Evolutionary conservation across 2,329 filamentous ascomycete species (phyloP).

Genomic region (Fusarium transvaalense): DNA sequence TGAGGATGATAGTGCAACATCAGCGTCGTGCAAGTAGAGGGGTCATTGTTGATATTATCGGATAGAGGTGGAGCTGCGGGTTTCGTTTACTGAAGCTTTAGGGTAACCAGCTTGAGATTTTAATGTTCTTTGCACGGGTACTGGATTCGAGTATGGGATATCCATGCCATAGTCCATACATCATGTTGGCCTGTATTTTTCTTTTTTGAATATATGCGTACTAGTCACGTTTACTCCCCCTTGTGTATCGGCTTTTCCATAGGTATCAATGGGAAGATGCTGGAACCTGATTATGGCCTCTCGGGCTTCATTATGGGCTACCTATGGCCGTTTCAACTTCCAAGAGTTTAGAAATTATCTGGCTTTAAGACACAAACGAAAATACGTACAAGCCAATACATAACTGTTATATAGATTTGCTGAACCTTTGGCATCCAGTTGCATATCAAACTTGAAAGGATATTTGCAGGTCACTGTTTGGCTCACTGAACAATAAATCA

Average conservation of each 20-base stretch:
- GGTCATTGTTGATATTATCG: conserved; percentile 5
- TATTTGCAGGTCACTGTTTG: background rate
- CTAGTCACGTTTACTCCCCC: too few relatives aligned
- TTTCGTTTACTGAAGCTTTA: conserved; percentile 6
- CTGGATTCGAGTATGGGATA: background rate
- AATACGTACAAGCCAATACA: too few relatives aligned
- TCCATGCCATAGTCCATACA: background rate
- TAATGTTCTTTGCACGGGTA: background rate
- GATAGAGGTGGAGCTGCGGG: conserved; percentile 29
- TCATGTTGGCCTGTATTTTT: too few relatives aligned
- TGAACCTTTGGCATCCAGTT: background rate
- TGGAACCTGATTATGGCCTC: too few relatives aligned
- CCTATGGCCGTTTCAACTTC: too few relatives aligned
- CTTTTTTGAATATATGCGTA: too few relatives aligned
- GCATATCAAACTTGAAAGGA: background rate
- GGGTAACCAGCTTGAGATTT: conserved; percentile 17
- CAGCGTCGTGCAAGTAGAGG: background rate
- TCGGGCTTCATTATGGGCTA: too few relatives aligned
- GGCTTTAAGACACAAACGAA: background rate
- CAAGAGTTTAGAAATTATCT: background rate
- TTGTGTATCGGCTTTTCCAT: too few relatives aligned
- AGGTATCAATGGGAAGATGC: too few relatives aligned
- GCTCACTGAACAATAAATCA: too few relatives aligned
- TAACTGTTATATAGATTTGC: background rate
- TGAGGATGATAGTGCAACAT: background rate